These are phyloP conservation scores for Effrenium voratum DNA, from an alignment of 73 alveolate genomes.

Conservation along the genomic window DNA sequence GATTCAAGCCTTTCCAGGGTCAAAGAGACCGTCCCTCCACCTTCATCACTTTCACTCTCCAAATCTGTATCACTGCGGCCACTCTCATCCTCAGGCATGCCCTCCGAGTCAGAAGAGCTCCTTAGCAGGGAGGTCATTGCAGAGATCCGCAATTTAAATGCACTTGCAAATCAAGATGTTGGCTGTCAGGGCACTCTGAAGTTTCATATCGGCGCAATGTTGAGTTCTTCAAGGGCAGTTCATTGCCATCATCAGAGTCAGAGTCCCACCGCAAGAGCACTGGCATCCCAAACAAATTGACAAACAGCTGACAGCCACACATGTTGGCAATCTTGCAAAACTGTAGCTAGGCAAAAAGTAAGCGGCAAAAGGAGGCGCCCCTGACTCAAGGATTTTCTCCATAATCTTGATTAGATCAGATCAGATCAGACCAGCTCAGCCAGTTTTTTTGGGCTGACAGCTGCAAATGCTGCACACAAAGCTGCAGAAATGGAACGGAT, in stretches of 20 bases:
- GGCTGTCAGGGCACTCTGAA: no score
- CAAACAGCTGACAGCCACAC: background rate
- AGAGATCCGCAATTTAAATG: no score
- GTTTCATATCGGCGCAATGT: no score
- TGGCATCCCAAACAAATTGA: background rate
- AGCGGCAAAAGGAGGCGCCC: background rate
- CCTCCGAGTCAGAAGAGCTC: no score
- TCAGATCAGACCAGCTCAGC: background rate
- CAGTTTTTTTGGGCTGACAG: background rate
- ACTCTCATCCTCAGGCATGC: no score
- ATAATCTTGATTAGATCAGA: background rate
- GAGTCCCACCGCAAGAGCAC: constrained; percentile 27
- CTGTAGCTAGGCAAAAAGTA: background rate
- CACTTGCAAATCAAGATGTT: no score
- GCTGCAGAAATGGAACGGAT: background rate
- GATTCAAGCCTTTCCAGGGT: no score
- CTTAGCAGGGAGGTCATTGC: no score
- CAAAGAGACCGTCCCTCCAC: no score
- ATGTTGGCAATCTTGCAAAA: background rate
- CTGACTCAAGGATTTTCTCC: background rate
- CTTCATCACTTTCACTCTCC: no score
- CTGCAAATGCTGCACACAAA: background rate
- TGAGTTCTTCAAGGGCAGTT: no score
- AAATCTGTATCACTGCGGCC: no score
- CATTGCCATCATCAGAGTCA: background rate